Percentiles rank a stretch among this genome's conserved stretches.
These are phyloP conservation scores for Neonectria coccinea DNA, from an alignment of 2,329 filamentous ascomycete species.

Conservation along the genomic window DNA sequence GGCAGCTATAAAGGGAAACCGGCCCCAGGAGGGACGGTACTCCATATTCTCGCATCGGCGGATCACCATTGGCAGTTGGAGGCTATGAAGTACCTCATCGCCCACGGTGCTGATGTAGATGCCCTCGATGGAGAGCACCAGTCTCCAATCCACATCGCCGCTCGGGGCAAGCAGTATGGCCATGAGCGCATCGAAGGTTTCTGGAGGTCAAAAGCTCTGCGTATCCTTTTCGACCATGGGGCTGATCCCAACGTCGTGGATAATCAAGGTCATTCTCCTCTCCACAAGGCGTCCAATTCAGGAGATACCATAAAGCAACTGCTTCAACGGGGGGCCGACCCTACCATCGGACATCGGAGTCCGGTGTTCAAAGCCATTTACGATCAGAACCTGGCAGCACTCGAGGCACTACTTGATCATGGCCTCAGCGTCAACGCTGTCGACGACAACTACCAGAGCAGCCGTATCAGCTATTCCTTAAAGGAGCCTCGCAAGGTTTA, in stretches of 20 bases:
- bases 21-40: conserved; percentile 25
- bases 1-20: not conserved
- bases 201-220: conserved; percentile 25
- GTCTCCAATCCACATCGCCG: conserved; percentile 36
- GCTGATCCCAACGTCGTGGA: conserved; percentile 35
- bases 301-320: conserved; percentile 24
- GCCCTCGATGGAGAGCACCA: conserved; percentile 1
- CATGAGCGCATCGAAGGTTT: not conserved
- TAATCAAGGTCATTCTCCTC: not conserved
- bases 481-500: conserved; percentile 11
- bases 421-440: conserved; percentile 26
- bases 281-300: conserved; percentile 27
- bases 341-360: not conserved
- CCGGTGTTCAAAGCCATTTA: conserved; percentile 34
- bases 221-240: conserved; percentile 33
- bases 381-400: conserved; percentile 14
- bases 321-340: conserved; percentile 27
- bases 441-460: conserved; percentile 6
- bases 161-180: not conserved
- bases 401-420: conserved; percentile 32
- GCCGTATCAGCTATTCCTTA: not conserved
- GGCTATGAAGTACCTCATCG: conserved; percentile 31
- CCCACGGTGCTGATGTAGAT: conserved; percentile 29
- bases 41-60: conserved; percentile 35
- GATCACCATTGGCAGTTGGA: conserved; percentile 35